Conservation (phyloP, 225 moss, liverwort and hornwort species). For the Marchantia paleacea region DNA sequence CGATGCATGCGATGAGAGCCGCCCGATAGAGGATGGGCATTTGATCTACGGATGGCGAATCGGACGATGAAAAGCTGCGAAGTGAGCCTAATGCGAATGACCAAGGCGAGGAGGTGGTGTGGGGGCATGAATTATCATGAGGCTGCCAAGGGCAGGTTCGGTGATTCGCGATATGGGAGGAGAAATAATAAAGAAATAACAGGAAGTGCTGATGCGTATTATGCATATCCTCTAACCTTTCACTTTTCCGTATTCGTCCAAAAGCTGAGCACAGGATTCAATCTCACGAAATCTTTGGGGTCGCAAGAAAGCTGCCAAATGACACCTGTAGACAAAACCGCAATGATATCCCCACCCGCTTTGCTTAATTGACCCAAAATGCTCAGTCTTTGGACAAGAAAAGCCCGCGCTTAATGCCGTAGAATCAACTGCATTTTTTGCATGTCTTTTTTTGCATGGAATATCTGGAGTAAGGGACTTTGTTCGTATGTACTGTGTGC, state of each 20-base stretch:
- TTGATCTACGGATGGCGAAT: neutral
- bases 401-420: no score
- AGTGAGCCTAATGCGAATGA: neutral
- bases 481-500: no score
- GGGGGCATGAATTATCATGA: neutral
- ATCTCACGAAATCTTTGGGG: no score
- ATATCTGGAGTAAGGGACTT: no score
- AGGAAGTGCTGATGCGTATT: neutral
- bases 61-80: neutral
- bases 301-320: neutral
- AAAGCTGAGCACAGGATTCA: no score
- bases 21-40: neutral
- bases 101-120: neutral
- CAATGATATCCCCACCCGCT: no score
- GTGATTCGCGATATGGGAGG: neutral
- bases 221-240: neutral
- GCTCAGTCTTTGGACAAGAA: no score
- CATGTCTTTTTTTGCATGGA: no score
- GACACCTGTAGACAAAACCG: neutral
- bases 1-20: constrained; percentile 2
- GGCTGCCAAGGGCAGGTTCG: neutral
- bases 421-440: no score
- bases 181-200: no score
- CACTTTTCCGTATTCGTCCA: no score
- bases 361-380: no score